Conservation (phyloP, 2,329 filamentous ascomycete genomes). For the Ascochyta rabiei region DNA sequence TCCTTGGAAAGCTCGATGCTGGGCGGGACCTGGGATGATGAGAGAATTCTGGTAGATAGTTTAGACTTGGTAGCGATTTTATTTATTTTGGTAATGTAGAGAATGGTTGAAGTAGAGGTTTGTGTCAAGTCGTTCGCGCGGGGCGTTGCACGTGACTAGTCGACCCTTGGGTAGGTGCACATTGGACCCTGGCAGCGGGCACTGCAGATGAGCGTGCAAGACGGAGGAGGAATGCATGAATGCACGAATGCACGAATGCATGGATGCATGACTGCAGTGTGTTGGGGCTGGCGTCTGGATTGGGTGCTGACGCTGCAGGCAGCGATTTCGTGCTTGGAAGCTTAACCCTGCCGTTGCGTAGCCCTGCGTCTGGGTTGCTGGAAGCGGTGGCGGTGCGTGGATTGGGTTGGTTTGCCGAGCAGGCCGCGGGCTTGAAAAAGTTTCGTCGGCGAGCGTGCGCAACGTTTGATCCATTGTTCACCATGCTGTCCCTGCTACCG, state of each 20-base stretch:
- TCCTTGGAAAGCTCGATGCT: neutral
- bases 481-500: constrained; percentile 35
- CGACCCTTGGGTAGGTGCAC: constrained; percentile 1
- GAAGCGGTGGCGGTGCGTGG: too few species aligned
- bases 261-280: neutral
- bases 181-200: neutral
- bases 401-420: too few species aligned
- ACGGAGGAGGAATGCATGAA: constrained; percentile 1
- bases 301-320: constrained; percentile 13
- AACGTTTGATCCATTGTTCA: constrained; percentile 30
- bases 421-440: constrained; percentile 29
- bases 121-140: too few species aligned
- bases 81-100: neutral
- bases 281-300: neutral
- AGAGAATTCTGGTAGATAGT: neutral
- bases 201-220: neutral
- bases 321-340: constrained; percentile 28
- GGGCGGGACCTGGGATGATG: constrained; percentile 3
- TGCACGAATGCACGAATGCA: neutral
- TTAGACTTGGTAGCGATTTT: constrained; percentile 12
- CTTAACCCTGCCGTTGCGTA: constrained; percentile 23
- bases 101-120: too few species aligned
- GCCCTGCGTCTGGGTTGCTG: constrained; percentile 3
- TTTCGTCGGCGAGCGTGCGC: constrained; percentile 24
- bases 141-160: constrained; percentile 6